Percentiles rank a stretch among this genome's conserved stretches.
phyloP scores from a whole-genome alignment of 345 rosid species.

The Salix viminalis region DNA sequence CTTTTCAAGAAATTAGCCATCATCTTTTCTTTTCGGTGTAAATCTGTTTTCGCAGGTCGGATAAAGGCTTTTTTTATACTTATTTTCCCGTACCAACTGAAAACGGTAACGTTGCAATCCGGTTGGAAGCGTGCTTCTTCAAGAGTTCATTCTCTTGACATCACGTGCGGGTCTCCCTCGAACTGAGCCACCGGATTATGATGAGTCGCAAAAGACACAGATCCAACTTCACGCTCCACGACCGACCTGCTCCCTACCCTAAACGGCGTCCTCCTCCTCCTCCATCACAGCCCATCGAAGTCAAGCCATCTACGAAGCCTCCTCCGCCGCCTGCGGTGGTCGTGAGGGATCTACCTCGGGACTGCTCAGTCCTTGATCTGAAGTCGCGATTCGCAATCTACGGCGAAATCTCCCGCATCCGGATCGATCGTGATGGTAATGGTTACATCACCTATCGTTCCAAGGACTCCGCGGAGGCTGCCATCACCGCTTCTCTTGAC shows the following conservation, averaged over 20 bases:
- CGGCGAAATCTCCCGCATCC: constrained; percentile 79
- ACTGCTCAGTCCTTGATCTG: constrained; percentile 82
- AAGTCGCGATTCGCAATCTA: constrained; percentile 92
- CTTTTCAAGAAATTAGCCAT: too few relatives aligned
- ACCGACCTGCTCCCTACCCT: constrained; percentile 22
- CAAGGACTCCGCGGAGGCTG: constrained; percentile 71
- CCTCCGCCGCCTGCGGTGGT: constrained; percentile 62
- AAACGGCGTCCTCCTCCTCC: constrained; percentile 50
- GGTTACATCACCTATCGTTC: constrained; percentile 61
- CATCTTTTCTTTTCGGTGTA: too few relatives aligned
- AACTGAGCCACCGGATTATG: neutral
- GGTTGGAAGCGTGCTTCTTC: too few relatives aligned
- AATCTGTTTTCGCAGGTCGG: too few relatives aligned
- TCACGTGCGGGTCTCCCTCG: too few relatives aligned
- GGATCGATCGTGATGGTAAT: constrained; percentile 60
- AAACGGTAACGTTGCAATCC: too few relatives aligned
- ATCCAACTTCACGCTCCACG: constrained; percentile 44
- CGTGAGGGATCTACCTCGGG: constrained; percentile 48
- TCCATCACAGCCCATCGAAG: constrained; percentile 15
- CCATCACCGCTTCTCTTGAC: constrained; percentile 71
- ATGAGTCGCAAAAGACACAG: constrained; percentile 62
- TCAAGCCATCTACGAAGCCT: constrained; percentile 37
- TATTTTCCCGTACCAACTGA: too few relatives aligned
- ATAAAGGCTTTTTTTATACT: too few relatives aligned
- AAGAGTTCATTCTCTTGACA: too few relatives aligned